Base-by-base conservation (phyloP, 352 stramenopile species). In the Phytophthora hibernalis region DNA sequence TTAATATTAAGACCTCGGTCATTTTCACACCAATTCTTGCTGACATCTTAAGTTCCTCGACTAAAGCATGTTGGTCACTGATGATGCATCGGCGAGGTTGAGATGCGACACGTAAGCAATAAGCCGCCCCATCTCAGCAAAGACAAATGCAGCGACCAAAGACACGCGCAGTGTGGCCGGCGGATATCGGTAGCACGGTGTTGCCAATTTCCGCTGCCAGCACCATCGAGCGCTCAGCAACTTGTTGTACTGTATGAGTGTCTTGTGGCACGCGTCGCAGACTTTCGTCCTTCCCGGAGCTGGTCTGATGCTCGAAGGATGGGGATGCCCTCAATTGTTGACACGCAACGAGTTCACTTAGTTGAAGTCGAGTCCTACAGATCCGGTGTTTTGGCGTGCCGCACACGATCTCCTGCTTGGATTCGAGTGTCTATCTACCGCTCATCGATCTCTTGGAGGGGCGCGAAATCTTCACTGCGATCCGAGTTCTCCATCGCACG, bases 1-100 rank as follows among this genome's bases (percentile, higher is more conserved):
- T 56, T 62, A 67, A 68, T 66, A 66, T 64, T 59, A 65, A 55
- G 22, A 28, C 42, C 1, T 9, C 40, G 9, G 21, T 13, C 54
- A 21, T 20, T 16, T 49, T 47, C 48, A 12, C 37, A 20, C 15
- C 33, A 31, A 31, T 7, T n/a, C 9, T 12, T n/a, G 33, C 9
- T 40, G 33, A n/a, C 15, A 16, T 13, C 15, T 40, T 6, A n/a
- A 12, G 1, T 33, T 9, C 6, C 28, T 12, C 28, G 12, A 33
- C 28, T 33, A 12, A 12, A 33, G 8, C 28, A 33, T 33, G 6
- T 33, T 33, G 28, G 26, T 31, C 26, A 31, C 26, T 40, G 33
- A n/a, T n/a, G n/a, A n/a, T n/a, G 12, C 9, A 40, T 6, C 11
- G 15, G 33, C 11, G 33, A 40, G 5, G 31, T 10, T 13, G 31